Conservation (phyloP, 2,329 filamentous ascomycete species). For the Hypoxylon sp. region DNA sequence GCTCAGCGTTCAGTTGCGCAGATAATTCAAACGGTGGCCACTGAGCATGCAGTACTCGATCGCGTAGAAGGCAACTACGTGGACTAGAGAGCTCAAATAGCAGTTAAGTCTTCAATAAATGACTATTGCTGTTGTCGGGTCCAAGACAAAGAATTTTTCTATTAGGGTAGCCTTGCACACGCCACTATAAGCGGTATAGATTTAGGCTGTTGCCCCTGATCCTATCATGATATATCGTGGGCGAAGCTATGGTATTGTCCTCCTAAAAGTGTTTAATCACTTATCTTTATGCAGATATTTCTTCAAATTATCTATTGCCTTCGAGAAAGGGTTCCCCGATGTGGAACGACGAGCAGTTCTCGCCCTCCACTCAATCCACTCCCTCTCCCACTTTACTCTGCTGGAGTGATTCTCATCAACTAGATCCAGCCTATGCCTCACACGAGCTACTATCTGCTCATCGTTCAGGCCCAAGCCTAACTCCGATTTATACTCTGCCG, state of each 20-base stretch:
- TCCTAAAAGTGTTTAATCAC: neutral
- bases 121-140: too few species aligned
- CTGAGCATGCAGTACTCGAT: neutral
- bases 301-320: neutral
- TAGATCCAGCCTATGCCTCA: neutral
- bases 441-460: neutral
- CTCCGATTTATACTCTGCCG: neutral
- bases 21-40: slow-evolving; percentile 43
- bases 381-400: slow-evolving; percentile 6
- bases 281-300: neutral
- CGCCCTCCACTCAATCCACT: slow-evolving; percentile 7
- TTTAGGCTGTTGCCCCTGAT: neutral
- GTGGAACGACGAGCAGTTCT: neutral
- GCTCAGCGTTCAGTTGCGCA: slow-evolving; percentile 45
- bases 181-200: too few species aligned
- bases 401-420: neutral
- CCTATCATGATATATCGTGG: neutral
- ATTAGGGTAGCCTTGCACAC: too few species aligned
- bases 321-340: neutral
- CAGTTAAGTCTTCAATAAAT: too few species aligned
- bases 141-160: too few species aligned
- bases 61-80: neutral
- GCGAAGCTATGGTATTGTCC: neutral
- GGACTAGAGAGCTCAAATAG: neutral
- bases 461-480: neutral